Percentiles rank a stretch among this genome's conserved stretches.
These are phyloP conservation scores for Sophora flavescens DNA, from an alignment of 306 rosid species.

Conservation along the genomic window DNA sequence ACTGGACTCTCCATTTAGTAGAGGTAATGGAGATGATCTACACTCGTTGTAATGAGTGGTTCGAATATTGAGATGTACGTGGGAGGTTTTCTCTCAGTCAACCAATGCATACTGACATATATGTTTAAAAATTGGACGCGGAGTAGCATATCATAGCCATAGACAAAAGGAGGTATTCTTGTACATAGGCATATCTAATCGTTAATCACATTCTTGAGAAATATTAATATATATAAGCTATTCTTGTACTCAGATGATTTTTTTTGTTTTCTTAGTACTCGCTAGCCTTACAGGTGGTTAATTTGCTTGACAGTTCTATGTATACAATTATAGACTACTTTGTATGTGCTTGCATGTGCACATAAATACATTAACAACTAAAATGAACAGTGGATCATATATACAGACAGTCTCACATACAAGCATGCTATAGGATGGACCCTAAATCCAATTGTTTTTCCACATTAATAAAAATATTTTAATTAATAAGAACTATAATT, in stretches of 20 bases:
- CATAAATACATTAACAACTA: not conserved
- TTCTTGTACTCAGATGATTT: not conserved
- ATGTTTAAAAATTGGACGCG: no score
- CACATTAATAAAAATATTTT: not conserved
- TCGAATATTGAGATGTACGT: not conserved
- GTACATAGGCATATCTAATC: not conserved
- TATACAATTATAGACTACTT: not conserved
- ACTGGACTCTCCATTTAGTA: no score
- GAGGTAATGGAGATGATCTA: no score
- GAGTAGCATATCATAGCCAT: no score
- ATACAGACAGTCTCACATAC: not conserved
- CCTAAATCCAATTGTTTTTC: not conserved
- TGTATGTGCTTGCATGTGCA: not conserved
- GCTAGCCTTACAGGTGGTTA: not conserved
- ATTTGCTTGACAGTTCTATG: not conserved
- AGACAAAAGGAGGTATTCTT: no score
- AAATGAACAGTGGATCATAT: not conserved
- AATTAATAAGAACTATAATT: not conserved
- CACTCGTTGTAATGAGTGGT: no score
- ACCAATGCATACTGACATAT: not conserved
- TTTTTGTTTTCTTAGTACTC: not conserved
- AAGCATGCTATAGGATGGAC: not conserved
- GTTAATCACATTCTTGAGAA: not conserved
- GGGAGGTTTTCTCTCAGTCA: not conserved
- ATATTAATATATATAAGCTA: not conserved